Percentiles rank a stretch among this genome's conserved stretches.
Evolutionary conservation across 257 asterid species (phyloP).

Genomic region (Vinca minor): DNA sequence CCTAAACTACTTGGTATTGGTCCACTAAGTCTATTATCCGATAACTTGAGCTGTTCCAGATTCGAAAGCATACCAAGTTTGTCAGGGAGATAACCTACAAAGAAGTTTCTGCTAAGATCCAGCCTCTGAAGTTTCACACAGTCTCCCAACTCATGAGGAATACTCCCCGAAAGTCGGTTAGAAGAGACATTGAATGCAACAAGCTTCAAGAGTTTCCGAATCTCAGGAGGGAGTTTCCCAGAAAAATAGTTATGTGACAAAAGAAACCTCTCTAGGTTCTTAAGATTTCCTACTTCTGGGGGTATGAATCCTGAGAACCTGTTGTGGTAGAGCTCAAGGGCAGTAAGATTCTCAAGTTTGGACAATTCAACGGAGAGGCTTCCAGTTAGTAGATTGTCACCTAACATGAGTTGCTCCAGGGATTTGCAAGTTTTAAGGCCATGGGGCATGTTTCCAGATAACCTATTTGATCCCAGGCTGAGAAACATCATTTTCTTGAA

Average conservation of each 20-base stretch:
- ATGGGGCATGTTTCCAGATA: slow-evolving; percentile 65
- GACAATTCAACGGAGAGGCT: slow-evolving; percentile 57
- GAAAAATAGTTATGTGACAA: slow-evolving; percentile 54
- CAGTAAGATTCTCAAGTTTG: slow-evolving; percentile 62
- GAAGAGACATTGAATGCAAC: slow-evolving; percentile 72
- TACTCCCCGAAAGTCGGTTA: slow-evolving; percentile 46
- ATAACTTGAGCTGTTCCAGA: slow-evolving; percentile 60
- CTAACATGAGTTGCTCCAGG: slow-evolving; percentile 69
- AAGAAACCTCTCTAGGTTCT: slow-evolving; percentile 60
- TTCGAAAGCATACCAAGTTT: slow-evolving; percentile 62
- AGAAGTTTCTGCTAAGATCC: slow-evolving; percentile 66
- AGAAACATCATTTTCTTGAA: slow-evolving; percentile 45
- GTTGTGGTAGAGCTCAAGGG: slow-evolving; percentile 65
- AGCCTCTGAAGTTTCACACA: slow-evolving; percentile 75
- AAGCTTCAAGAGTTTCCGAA: slow-evolving; percentile 66
- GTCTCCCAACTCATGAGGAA: slow-evolving; percentile 64
- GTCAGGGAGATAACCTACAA: slow-evolving; percentile 49
- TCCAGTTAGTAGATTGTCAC: slow-evolving; percentile 73
- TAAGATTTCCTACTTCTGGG: slow-evolving; percentile 48
- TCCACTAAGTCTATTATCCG: slow-evolving; percentile 59
- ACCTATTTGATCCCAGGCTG: slow-evolving; percentile 67
- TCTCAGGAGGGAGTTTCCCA: slow-evolving; percentile 67
- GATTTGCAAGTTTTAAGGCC: slow-evolving; percentile 71
- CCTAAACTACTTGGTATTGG: slow-evolving; percentile 60
- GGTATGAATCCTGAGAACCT: slow-evolving; percentile 66